Evolutionary conservation across 2,329 filamentous ascomycete genomes (phyloP).

Genomic region (Ophiosphaerella korrae): DNA sequence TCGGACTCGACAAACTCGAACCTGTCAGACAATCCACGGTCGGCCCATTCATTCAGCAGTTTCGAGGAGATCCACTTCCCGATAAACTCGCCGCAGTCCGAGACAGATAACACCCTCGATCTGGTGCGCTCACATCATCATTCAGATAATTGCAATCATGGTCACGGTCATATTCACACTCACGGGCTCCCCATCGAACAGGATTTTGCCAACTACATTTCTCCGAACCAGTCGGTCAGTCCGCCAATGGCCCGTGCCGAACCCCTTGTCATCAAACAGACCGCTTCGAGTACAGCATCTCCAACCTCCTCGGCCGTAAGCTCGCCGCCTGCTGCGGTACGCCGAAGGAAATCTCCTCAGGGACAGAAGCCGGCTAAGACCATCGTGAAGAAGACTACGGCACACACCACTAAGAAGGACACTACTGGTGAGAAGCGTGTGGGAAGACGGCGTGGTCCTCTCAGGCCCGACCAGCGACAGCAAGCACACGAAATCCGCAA

Average conservation of each 20-base stretch:
- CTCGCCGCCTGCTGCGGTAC: constrained; percentile 62
- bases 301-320: constrained; percentile 59
- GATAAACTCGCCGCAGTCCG: constrained; percentile 82
- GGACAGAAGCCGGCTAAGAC: constrained; percentile 77
- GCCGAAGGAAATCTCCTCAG: constrained; percentile 75
- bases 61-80: constrained; percentile 76
- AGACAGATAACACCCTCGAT: constrained; percentile 51
- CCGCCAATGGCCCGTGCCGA: constrained; percentile 70
- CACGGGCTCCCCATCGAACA: constrained; percentile 32
- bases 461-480: constrained; percentile 91
- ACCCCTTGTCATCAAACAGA: constrained; percentile 71
- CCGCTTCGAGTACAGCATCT: constrained; percentile 63
- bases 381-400: constrained; percentile 75
- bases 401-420: constrained; percentile 76
- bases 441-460: constrained; percentile 84
- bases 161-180: constrained; percentile 16
- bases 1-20: constrained; percentile 87
- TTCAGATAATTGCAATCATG: constrained; percentile 35
- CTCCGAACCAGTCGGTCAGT: constrained; percentile 61
- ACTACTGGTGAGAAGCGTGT: constrained; percentile 83
- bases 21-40: constrained; percentile 65
- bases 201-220: constrained; percentile 47
- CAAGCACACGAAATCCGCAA: constrained; percentile 97
- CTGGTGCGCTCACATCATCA: constrained; percentile 30
- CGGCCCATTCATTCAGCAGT: constrained; percentile 73